A percentile compares a stretch with the other conserved stretches of the same genome.
These are phyloP conservation scores for Exserohilum turcica DNA, from an alignment of 2,329 filamentous ascomycete species.

Conservation along the genomic window DNA sequence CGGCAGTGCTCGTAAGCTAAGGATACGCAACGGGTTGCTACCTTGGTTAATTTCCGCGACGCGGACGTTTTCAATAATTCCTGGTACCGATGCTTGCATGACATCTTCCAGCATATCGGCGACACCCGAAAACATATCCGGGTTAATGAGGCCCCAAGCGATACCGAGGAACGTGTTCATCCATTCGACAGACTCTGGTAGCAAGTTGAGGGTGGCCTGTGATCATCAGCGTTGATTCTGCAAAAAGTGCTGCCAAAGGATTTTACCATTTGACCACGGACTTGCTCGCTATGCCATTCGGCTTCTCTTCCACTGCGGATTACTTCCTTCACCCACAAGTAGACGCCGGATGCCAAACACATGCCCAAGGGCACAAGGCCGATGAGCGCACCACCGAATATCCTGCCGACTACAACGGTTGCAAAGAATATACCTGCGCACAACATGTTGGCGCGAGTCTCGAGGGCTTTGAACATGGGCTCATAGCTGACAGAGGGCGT, in stretches of 20 bases:
- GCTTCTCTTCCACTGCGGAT: conserved; percentile 78
- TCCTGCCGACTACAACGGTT: conserved; percentile 76
- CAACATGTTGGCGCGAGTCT: conserved; percentile 73
- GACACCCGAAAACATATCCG: conserved; percentile 89
- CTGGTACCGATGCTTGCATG: conserved; percentile 93
- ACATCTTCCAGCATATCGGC: conserved; percentile 95
- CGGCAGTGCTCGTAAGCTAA: conserved; percentile 84
- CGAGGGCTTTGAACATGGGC: conserved; percentile 79
- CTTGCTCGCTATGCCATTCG: conserved; percentile 88
- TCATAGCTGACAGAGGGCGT: conserved; percentile 89
- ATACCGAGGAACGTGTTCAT: conserved; percentile 87
- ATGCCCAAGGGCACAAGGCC: conserved; percentile 75
- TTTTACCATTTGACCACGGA: conserved; percentile 74
- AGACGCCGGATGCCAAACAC: conserved; percentile 78
- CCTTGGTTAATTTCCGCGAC: conserved; percentile 96
- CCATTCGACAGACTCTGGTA: conserved; percentile 91
- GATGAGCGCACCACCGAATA: conserved; percentile 77
- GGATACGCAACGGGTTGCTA: conserved; percentile 83
- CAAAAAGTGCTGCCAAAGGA: not conserved
- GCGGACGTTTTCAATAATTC: conserved; percentile 90
- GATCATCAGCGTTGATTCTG: not conserved
- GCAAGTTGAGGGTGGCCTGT: conserved; percentile 79
- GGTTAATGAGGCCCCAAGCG: conserved; percentile 90
- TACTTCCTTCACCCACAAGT: conserved; percentile 87
- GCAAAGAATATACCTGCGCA: conserved; percentile 72